Percentiles rank a stretch among this genome's conserved stretches.
Conservation (phyloP, 2,329 filamentous ascomycete genomes). For the Trichoderma sp. region DNA sequence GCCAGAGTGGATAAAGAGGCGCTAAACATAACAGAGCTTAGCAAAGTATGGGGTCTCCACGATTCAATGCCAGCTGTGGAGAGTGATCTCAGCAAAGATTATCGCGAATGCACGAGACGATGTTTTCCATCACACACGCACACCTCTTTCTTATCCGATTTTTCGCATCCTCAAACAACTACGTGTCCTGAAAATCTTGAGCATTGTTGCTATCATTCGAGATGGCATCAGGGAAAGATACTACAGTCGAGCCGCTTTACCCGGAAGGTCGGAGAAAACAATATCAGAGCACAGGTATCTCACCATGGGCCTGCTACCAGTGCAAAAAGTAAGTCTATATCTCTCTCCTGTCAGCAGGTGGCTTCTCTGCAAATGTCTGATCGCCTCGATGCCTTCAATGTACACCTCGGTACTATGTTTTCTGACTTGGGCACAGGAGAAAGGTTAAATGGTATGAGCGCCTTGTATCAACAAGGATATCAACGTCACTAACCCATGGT, state of each 20-base stretch:
- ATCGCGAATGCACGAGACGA: neutral
- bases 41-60: neutral
- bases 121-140: neutral
- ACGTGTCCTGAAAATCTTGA: neutral
- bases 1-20: neutral
- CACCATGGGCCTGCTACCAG: neutral
- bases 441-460: neutral
- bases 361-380: neutral
- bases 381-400: neutral
- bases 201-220: neutral
- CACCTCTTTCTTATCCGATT: neutral
- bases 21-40: neutral
- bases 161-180: neutral
- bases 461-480: neutral
- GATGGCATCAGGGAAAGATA: neutral
- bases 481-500: neutral
- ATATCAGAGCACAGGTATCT: neutral
- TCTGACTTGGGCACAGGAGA: neutral
- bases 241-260: neutral
- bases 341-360: neutral
- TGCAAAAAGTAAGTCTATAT: neutral
- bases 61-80: neutral
- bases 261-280: neutral
- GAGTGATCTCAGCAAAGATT: neutral
- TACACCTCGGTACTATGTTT: neutral